A percentile compares a stretch with the other conserved stretches of the same genome.
Conservation (phyloP, 1,284 basidiomycete genomes). For the Trichosporon faecale region DNA sequence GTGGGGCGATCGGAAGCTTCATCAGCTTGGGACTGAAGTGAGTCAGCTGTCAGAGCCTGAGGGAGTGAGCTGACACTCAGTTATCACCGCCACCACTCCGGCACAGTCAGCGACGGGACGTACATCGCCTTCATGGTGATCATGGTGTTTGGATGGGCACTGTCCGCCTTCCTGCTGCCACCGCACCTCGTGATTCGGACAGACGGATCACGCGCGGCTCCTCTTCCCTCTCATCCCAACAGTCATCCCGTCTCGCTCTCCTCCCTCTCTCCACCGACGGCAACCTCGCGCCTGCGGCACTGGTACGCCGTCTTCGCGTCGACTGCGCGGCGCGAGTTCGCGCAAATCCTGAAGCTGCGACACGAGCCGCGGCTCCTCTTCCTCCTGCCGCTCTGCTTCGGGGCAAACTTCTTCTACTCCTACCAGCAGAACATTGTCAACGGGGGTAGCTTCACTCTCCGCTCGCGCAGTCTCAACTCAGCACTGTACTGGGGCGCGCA, state of each 20-base stretch:
- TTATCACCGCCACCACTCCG: slow-evolving; percentile 47
- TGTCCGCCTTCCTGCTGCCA: slow-evolving; percentile 22
- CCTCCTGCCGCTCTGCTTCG: slow-evolving; percentile 29
- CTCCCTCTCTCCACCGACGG: not conserved
- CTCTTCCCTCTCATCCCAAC: not conserved
- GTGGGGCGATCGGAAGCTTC: slow-evolving; percentile 66
- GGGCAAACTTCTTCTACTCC: slow-evolving; percentile 30
- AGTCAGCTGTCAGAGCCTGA: not conserved
- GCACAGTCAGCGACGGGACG: slow-evolving; percentile 23
- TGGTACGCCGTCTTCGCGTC: slow-evolving; percentile 19
- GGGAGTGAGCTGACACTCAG: slow-evolving; percentile 21
- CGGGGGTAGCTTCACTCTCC: slow-evolving; percentile 43
- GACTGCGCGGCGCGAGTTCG: slow-evolving; percentile 18
- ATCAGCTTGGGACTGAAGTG: slow-evolving; percentile 59
- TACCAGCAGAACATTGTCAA: slow-evolving; percentile 36
- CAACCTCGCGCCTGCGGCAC: not conserved
- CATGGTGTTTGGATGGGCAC: slow-evolving; percentile 26
- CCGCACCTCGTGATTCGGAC: slow-evolving; percentile 21
- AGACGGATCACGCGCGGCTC: slow-evolving; percentile 23
- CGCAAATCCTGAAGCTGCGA: slow-evolving; percentile 22
- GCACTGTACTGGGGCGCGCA: slow-evolving; percentile 51
- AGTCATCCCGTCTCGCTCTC: not conserved
- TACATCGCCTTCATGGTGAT: slow-evolving; percentile 31
- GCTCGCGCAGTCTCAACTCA: slow-evolving; percentile 45
- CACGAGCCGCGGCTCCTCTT: slow-evolving; percentile 29